Conservation (phyloP, 345 rosid species). For the Murraya koenigii region DNA sequence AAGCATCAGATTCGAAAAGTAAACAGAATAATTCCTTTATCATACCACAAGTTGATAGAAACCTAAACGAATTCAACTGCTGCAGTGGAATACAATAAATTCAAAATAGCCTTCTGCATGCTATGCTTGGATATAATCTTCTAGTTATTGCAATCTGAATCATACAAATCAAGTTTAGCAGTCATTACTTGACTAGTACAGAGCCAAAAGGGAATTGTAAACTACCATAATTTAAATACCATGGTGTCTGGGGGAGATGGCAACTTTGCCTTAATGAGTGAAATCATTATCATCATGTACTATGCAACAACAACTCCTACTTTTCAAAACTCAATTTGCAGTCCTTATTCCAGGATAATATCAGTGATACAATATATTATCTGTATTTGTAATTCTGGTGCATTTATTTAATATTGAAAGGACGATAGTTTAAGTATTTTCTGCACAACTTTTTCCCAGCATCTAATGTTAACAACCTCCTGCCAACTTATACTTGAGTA, state of each 20-base stretch:
- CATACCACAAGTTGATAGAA: background rate
- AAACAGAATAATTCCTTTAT: background rate
- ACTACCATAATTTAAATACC: too few species aligned
- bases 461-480: too few species aligned
- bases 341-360: background rate
- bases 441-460: too few species aligned
- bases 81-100: background rate
- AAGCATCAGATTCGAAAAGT: slow-evolving; percentile 5
- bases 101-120: background rate
- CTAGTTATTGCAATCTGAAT: background rate
- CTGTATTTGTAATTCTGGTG: background rate
- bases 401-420: too few species aligned
- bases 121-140: background rate
- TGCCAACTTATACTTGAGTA: too few species aligned
- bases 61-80: background rate
- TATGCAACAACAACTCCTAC: background rate
- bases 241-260: too few species aligned
- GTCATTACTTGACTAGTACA: too few species aligned
- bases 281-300: background rate
- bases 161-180: too few species aligned
- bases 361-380: background rate
- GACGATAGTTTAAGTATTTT: too few species aligned
- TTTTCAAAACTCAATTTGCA: background rate
- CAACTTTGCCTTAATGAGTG: too few species aligned
- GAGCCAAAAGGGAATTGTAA: too few species aligned